Base-by-base conservation (phyloP, 257 asterid genomes). In the Salvia miltiorrhiza region DNA sequence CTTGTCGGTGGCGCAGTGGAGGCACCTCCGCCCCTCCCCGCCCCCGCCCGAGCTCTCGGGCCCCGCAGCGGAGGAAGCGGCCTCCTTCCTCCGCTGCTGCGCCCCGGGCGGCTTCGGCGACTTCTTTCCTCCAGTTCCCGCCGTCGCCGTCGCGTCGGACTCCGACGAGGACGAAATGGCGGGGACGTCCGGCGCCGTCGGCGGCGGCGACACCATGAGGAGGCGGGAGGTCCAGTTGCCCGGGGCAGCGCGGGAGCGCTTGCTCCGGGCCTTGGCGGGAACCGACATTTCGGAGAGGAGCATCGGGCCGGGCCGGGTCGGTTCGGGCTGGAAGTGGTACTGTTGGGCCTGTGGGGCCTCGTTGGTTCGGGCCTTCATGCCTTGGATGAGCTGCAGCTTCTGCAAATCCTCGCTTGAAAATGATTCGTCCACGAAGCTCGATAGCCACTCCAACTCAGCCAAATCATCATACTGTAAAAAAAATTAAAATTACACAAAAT, bases 221-320 rank as follows among this genome's bases (percentile, higher is more conserved):
- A 88, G 90, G 67, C 95, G 90, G 20, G 98, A 86, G 0, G 95
- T 76, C 98, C 98, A 90, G 70, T 84, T 88, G 45, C 85, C 88
- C 0, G 97, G 93, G 49, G 93, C 88, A 55, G 90, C 87, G 37
- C 98, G 98, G 1, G 97, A 83, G 17, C 98, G 89, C 76, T 93
- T 93, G 90, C 96, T 90, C 2, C 98, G 95, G 65, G 98, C 95
- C 78, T 90, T 93, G 16, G 86, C 98, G 0, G 98, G 97, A 12
- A 89, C 95, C 0, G 95, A 53, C 73, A 73, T 70, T 20, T 89
- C 84, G 11, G 96, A 48, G 23, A 84, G 66, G 67, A 81, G 73
- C 32, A 71, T 64, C 0, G 82, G 74, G 65, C 70, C 50, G 19
- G 77, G 63, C 0, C 74, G 77, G 52, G 75, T 26, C 52, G 81